Conservation (phyloP, 2,329 filamentous ascomycete species). For the Aspergillus hiratsukae region DNA sequence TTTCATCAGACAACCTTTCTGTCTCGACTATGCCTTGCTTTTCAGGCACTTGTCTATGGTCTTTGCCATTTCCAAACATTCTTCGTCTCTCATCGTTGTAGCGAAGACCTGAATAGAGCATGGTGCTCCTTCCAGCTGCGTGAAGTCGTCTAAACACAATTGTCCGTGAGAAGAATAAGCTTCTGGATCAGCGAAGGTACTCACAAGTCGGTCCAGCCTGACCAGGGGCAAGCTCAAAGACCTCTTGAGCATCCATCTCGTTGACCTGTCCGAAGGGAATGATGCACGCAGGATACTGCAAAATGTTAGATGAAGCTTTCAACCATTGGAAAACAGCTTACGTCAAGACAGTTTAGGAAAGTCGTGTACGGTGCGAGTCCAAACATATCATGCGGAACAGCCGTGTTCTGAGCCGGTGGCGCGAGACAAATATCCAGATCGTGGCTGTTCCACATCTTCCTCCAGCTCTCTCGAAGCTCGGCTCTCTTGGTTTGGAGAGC, state of each 20-base stretch:
- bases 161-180: not conserved
- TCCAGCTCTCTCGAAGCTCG: constrained; percentile 36
- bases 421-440: constrained; percentile 48
- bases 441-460: constrained; percentile 39
- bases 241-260: constrained; percentile 8
- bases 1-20: not conserved
- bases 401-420: constrained; percentile 46
- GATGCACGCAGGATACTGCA: constrained; percentile 47
- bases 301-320: not conserved
- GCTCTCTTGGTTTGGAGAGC: constrained; percentile 24
- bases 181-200: constrained; percentile 1
- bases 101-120: constrained; percentile 27
- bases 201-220: constrained; percentile 19
- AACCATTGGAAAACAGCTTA: constrained; percentile 25
- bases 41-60: constrained; percentile 24
- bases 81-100: constrained; percentile 25
- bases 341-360: constrained; percentile 49
- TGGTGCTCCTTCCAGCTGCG: constrained; percentile 23
- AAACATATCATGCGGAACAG: constrained; percentile 47
- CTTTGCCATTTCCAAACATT: constrained; percentile 24
- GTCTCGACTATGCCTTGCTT: not conserved
- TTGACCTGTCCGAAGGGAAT: constrained; percentile 36
- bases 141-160: constrained; percentile 16
- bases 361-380: constrained; percentile 38
- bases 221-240: constrained; percentile 7